Evolutionary conservation across 805 yeast genomes (phyloP).

Genomic region (Candida berthetii): DNA sequence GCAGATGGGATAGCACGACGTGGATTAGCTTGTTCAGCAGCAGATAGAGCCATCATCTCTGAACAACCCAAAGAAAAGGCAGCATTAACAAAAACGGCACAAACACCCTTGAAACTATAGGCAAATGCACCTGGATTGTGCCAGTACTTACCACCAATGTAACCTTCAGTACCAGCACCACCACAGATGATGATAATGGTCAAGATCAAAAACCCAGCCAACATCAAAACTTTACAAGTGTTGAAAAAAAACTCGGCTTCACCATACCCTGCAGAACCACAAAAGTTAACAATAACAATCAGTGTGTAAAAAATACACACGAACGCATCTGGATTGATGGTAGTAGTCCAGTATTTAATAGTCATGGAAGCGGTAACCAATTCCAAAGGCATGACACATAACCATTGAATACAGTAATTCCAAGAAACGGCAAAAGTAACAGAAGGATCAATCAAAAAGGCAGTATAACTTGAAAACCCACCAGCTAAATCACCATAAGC

Average conservation of each 20-base stretch:
- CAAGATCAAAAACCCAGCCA: constrained; percentile 51
- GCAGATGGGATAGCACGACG: constrained; percentile 58
- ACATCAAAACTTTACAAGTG: constrained; percentile 47
- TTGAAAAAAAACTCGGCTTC: constrained; percentile 61
- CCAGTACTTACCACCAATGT: constrained; percentile 57
- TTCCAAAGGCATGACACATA: constrained; percentile 47
- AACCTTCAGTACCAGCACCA: constrained; percentile 48
- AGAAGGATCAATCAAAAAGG: constrained; percentile 39
- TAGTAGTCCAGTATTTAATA: constrained; percentile 37
- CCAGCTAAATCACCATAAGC: constrained; percentile 31
- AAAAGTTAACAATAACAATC: constrained; percentile 45
- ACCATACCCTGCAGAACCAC: constrained; percentile 62
- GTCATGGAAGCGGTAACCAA: constrained; percentile 50
- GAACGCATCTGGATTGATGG: constrained; percentile 45
- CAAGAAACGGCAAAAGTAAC: constrained; percentile 60
- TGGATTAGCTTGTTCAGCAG: constrained; percentile 57
- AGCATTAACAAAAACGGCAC: constrained; percentile 57
- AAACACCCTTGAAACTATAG: constrained; percentile 50
- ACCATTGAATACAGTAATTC: constrained; percentile 52
- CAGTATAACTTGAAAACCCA: constrained; percentile 31
- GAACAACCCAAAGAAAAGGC: constrained; percentile 63
- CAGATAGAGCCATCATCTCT: constrained; percentile 59
- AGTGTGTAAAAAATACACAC: constrained; percentile 48
- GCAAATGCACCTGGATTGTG: constrained; percentile 46
- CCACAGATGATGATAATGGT: constrained; percentile 53